Evolutionary conservation across 345 rosid genomes (phyloP).

Genomic region (Camelina sativa): DNA sequence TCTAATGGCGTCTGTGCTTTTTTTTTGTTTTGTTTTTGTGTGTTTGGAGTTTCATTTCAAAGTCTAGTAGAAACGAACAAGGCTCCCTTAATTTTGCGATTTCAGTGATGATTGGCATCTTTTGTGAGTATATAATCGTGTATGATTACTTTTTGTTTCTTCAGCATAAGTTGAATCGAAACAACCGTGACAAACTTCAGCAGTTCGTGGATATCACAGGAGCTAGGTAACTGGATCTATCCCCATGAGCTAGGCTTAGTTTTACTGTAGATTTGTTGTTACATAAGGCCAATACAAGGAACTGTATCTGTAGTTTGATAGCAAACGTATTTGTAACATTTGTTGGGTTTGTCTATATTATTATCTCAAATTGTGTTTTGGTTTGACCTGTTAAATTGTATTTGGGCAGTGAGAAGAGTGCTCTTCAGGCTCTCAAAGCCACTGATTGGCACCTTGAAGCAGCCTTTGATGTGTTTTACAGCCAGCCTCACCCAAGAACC

Average conservation of each 20-base stretch:
- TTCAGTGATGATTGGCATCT: not conserved
- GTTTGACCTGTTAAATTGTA: not conserved
- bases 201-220: constrained; percentile 91
- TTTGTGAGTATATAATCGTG: constrained; percentile 5
- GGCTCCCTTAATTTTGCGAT: constrained; percentile 1
- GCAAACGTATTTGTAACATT: not conserved
- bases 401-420: constrained; percentile 77
- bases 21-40: not conserved
- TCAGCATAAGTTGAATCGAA: constrained; percentile 84
- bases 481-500: constrained; percentile 79
- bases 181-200: constrained; percentile 87
- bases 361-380: constrained; percentile 9
- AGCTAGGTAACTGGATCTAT: constrained; percentile 60
- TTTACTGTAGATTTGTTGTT: constrained; percentile 26
- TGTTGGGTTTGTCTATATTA: not conserved
- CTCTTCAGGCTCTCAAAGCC: constrained; percentile 84
- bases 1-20: constrained; percentile 16
- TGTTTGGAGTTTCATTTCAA: not conserved
- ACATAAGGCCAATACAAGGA: not conserved
- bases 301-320: not conserved
- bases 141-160: constrained; percentile 17
- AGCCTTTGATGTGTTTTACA: constrained; percentile 89
- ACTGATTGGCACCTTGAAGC: constrained; percentile 97
- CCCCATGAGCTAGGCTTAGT: not conserved
- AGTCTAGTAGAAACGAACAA: constrained; percentile 4